Evolutionary conservation across 495 filamentous ascomycete species (phyloP).

Genomic region (Pseudomonodictys pantanalensis): DNA sequence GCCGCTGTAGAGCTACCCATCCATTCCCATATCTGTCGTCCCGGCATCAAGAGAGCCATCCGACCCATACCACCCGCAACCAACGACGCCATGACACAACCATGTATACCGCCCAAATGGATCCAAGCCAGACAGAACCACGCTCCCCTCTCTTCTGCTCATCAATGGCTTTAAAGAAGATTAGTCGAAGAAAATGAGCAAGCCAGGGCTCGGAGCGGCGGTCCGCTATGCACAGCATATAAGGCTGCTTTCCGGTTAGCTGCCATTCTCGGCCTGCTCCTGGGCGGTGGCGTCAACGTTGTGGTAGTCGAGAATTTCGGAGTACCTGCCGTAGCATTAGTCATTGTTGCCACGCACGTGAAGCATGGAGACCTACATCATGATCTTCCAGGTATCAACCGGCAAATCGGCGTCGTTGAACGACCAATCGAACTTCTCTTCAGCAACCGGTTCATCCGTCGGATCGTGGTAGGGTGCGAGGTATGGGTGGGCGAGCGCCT

Average conservation of each 20-base stretch:
- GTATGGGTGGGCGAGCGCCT: conserved; percentile 87
- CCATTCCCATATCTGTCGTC: background rate
- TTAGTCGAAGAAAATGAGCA: background rate
- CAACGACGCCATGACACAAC: conserved; percentile 12
- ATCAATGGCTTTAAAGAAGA: background rate
- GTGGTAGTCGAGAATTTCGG: conserved; percentile 98
- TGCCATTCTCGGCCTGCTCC: conserved; percentile 30
- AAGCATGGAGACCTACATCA: conserved; percentile 74
- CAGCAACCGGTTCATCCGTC: conserved; percentile 89
- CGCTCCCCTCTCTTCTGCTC: conserved; percentile 8
- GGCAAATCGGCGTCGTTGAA: conserved; percentile 98
- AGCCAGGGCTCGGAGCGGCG: background rate
- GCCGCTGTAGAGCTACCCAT: background rate
- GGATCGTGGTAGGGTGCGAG: conserved; percentile 96
- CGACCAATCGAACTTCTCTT: conserved; percentile 99
- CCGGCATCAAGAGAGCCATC: background rate
- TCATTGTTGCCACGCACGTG: background rate
- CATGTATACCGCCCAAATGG: background rate
- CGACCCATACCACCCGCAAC: background rate
- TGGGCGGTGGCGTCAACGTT: conserved; percentile 64
- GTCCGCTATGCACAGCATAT: background rate
- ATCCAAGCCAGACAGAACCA: conserved; percentile 3
- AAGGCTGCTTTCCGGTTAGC: conserved; percentile 3
- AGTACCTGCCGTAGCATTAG: conserved; percentile 68
- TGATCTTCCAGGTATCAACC: conserved; percentile 99